These are phyloP conservation scores for Rhizopogon vinicolor DNA, from an alignment of 768 basidiomycete species.

Conservation along the genomic window DNA sequence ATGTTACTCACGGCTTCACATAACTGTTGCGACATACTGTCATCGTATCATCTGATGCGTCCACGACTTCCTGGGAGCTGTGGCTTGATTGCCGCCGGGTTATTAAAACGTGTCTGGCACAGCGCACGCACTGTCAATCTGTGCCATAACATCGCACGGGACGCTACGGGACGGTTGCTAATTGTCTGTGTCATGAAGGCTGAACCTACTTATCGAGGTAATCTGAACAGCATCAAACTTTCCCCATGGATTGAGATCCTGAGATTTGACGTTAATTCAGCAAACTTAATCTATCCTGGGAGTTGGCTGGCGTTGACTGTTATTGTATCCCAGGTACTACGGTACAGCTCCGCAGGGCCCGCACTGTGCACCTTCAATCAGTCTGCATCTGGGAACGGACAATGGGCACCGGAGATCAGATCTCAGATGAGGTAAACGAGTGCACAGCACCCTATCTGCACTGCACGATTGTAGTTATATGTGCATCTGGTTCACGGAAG, in stretches of 20 bases:
- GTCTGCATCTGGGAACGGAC: background rate
- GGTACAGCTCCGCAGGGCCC: background rate
- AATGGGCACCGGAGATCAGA: background rate
- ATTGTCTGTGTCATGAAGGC: background rate
- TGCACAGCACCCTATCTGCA: background rate
- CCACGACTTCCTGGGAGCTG: background rate
- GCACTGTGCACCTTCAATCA: background rate
- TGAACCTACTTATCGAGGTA: background rate
- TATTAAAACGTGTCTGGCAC: background rate
- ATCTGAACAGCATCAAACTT: background rate
- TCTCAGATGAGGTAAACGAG: background rate
- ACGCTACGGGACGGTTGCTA: background rate
- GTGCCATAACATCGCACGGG: background rate
- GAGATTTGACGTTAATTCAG: background rate
- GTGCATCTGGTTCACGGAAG: background rate
- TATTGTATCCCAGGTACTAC: background rate
- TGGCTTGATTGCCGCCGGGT: background rate
- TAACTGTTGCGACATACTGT: background rate
- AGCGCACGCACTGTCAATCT: background rate
- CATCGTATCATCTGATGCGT: background rate
- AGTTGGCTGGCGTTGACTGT: background rate
- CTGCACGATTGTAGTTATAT: constrained; percentile 1
- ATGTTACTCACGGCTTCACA: background rate
- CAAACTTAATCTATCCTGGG: background rate
- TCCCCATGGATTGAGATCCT: background rate